Evolutionary conservation across 306 rosid species (phyloP).

Genomic region (Arachis stenosperma): DNA sequence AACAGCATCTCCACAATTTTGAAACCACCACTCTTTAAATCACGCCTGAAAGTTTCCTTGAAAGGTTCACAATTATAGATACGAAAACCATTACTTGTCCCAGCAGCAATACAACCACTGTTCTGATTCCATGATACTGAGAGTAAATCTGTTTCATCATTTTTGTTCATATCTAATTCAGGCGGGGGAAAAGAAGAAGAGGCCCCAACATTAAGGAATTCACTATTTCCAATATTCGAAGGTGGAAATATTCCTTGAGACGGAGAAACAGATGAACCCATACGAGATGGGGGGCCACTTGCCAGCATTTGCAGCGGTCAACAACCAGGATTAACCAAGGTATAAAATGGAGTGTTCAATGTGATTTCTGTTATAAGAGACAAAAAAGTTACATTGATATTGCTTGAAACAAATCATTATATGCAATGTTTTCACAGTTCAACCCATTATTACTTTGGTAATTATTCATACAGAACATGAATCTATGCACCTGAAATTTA

Average conservation of each 20-base stretch:
- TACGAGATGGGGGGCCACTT: slow-evolving; percentile 41
- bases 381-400: slow-evolving; percentile 28
- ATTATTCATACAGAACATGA: slow-evolving; percentile 19
- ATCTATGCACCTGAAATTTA: slow-evolving; percentile 4
- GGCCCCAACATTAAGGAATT: slow-evolving; percentile 55
- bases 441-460: slow-evolving; percentile 29
- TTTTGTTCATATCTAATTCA: slow-evolving; percentile 49
- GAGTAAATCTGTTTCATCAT: slow-evolving; percentile 57
- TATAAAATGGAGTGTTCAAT: slow-evolving; percentile 35
- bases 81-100: slow-evolving; percentile 84
- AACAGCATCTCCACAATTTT: slow-evolving; percentile 93
- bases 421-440: slow-evolving; percentile 7
- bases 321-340: slow-evolving; percentile 30
- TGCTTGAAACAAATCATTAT: slow-evolving; percentile 31
- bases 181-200: slow-evolving; percentile 55
- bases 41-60: slow-evolving; percentile 88
- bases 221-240: slow-evolving; percentile 49
- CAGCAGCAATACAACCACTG: slow-evolving; percentile 84
- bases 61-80: slow-evolving; percentile 88
- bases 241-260: slow-evolving; percentile 58
- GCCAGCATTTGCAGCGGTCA: slow-evolving; percentile 47
- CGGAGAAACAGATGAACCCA: slow-evolving; percentile 61
- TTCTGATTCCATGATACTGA: slow-evolving; percentile 93
- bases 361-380: slow-evolving; percentile 37
- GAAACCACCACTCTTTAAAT: slow-evolving; percentile 81